phyloP scores from a whole-genome alignment of 768 basidiomycete genomes.

The Crassisporium funariophilum region DNA sequence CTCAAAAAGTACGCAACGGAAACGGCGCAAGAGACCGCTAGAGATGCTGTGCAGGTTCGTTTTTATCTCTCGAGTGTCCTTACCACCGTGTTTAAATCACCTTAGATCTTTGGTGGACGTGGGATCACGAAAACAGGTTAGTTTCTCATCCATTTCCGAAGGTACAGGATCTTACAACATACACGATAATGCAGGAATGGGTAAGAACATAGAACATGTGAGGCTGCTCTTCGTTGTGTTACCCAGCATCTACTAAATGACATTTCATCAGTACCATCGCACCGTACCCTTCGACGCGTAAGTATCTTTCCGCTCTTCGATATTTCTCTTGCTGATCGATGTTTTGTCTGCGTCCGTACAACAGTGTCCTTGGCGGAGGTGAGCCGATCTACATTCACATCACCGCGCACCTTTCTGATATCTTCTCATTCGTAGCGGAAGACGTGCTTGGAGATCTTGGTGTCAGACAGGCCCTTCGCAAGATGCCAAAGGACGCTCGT shows the following conservation, averaged over 20 bases:
- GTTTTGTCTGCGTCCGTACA: too few relatives aligned
- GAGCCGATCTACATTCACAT: too few relatives aligned
- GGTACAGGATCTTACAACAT: too few relatives aligned
- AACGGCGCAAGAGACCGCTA: conserved; percentile 65
- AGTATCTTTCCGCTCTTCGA: too few relatives aligned
- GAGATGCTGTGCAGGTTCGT: conserved; percentile 54
- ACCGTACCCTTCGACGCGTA: conserved; percentile 70
- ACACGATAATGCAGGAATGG: too few relatives aligned
- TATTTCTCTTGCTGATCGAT: too few relatives aligned
- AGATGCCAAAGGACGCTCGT: conserved; percentile 67
- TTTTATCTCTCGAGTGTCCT: too few relatives aligned
- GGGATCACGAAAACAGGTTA: conserved; percentile 80
- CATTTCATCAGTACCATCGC: conserved; percentile 56
- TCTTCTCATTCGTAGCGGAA: conserved; percentile 65
- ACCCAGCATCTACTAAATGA: neutral
- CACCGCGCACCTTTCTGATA: too few relatives aligned
- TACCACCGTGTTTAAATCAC: too few relatives aligned
- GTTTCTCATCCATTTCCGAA: too few relatives aligned
- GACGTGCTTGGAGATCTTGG: conserved; percentile 76
- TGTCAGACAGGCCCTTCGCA: conserved; percentile 70
- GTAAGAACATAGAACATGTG: conserved; percentile 72
- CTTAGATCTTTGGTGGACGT: conserved; percentile 88
- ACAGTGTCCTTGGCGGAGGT: too few relatives aligned
- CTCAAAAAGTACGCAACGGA: conserved; percentile 70
- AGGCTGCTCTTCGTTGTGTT: too few relatives aligned